Conservation (phyloP, 2,329 filamentous ascomycete genomes). For the Alternaria consortialis region DNA sequence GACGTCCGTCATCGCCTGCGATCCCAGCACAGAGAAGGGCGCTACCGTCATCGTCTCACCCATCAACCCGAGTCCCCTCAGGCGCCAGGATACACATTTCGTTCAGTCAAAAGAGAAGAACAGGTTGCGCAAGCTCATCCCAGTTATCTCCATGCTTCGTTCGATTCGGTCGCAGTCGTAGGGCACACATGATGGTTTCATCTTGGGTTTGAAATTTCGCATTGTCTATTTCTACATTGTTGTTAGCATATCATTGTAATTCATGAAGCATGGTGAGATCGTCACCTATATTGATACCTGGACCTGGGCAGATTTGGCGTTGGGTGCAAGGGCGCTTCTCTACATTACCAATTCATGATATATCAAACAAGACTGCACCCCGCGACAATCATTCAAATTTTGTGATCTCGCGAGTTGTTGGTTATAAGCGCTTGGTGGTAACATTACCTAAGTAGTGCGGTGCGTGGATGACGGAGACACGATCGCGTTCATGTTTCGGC, state of each 20-base stretch:
- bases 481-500: background rate
- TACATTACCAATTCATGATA: no score
- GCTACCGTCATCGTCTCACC: conserved; percentile 17
- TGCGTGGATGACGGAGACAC: background rate
- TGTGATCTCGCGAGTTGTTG: no score
- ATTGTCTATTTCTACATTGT: background rate
- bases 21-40: conserved; percentile 24
- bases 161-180: conserved; percentile 16
- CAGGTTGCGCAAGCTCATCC: conserved; percentile 24
- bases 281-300: background rate
- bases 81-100: conserved; percentile 31
- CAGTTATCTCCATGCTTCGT: conserved; percentile 22
- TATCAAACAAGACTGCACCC: no score
- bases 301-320: conserved; percentile 6
- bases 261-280: conserved; percentile 3
- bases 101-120: conserved; percentile 30
- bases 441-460: background rate
- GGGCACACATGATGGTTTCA: background rate
- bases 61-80: conserved; percentile 17
- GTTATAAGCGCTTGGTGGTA: background rate
- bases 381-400: no score
- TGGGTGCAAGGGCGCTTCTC: background rate
- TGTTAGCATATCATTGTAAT: background rate
- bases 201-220: background rate
- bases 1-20: conserved; percentile 30